Base-by-base conservation (phyloP, 2,329 filamentous ascomycete genomes). In the Verticillium longisporum region DNA sequence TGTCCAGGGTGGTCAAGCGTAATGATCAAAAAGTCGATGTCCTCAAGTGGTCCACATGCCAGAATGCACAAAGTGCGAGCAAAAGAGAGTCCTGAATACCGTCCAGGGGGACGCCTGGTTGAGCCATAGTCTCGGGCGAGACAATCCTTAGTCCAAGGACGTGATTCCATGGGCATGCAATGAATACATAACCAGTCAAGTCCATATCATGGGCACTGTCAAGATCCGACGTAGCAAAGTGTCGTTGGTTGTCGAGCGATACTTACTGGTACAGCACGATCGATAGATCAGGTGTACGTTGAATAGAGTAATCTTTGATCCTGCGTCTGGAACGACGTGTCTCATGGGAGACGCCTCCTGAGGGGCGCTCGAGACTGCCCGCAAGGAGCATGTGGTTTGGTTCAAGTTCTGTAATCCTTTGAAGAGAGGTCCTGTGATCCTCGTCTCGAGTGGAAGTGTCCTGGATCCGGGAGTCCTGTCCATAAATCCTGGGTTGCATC, bases 401-500 rank as follows among this genome's bases (percentile, higher is more conserved):
- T 45, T 33, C 41, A 59, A 59, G 57, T 54, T 54, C 57, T 59
- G 57, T 59, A 41, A 54, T 59, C 57, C 57, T 55, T 59, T 55
- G 26, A 32, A 21, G 53, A 55, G 54, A 55, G 15, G n/a, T 59
- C 57, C 45, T 41, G 34, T 34, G 56, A 13, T 56, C 34, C 71
- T 68, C 26, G 66, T 64, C 60, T 61, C 55, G 53, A 57, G 55
- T 56, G 56, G 59, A 53, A 14, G 60, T 31, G 61, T 60, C 53
- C 56, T 59, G 60, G 62, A 54, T 59, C 59, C 37, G 21, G 10
- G 18, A 21, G 55, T 56, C 55, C 55, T 53, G 45, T 53, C 45
- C 45, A 53, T 53, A 53, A n/a, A 18, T 18, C 45, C n/a, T 53
- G 45, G 45, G 18, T 21, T 26, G 45, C 18, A 21, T 65, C 50